phyloP scores from a whole-genome alignment of 352 stramenopile species.

The Phytophthora foliorum region DNA sequence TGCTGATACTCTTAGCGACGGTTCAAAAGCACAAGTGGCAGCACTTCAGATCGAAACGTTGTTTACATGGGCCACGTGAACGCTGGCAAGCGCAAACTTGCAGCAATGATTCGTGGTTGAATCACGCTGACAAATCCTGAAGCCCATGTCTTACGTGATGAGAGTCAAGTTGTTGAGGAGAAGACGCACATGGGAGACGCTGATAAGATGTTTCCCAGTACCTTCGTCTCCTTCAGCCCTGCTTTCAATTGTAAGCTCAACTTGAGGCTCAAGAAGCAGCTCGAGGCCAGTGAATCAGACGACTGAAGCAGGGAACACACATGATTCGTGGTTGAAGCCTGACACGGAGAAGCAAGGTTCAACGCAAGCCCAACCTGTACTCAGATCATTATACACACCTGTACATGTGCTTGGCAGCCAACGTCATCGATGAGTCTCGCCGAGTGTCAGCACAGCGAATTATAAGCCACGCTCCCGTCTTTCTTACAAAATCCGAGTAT shows the following conservation, averaged over 20 bases:
- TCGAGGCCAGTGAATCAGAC: no score
- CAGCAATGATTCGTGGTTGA: conserved; percentile 20
- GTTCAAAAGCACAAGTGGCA: conserved; percentile 4
- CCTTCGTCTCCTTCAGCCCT: no score
- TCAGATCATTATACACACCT: no score
- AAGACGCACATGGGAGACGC: no score
- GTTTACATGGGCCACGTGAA: no score
- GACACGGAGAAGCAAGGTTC: no score
- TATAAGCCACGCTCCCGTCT: background rate
- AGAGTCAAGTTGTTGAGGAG: no score
- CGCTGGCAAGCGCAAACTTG: background rate
- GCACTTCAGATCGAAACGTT: background rate
- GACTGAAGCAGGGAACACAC: background rate
- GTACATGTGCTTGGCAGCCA: background rate
- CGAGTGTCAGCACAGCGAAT: no score
- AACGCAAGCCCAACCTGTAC: no score
- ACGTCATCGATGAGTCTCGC: background rate
- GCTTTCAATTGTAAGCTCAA: no score
- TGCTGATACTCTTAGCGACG: background rate
- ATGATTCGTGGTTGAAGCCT: background rate
- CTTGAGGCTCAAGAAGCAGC: no score
- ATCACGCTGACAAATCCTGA: conserved; percentile 11
- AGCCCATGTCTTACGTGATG: background rate
- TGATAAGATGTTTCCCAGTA: no score
- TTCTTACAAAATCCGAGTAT: background rate